Percentiles rank a stretch among this genome's conserved stretches.
Evolutionary conservation across 1,139 yeast species (phyloP).

Genomic region (Blastobotrys indianensis): DNA sequence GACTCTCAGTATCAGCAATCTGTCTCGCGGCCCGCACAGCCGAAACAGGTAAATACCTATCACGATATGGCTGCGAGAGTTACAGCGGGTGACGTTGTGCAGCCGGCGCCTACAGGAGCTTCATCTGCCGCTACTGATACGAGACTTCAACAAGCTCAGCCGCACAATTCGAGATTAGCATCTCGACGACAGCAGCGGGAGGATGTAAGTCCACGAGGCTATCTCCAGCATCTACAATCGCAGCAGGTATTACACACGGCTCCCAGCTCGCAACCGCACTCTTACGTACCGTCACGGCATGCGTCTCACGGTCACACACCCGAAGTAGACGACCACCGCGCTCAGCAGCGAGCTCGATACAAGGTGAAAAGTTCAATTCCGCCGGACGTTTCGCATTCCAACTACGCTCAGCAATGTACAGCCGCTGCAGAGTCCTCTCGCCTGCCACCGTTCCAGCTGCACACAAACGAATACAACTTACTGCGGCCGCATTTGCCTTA

Average conservation of each 20-base stretch:
- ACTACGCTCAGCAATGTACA: slow-evolving; percentile 38
- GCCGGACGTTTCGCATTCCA: slow-evolving; percentile 32
- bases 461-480: slow-evolving; percentile 34
- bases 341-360: slow-evolving; percentile 28
- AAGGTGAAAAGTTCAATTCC: slow-evolving; percentile 39
- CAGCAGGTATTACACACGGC: background rate
- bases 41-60: background rate
- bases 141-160: slow-evolving; percentile 18
- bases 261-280: background rate
- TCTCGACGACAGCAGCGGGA: slow-evolving; percentile 12
- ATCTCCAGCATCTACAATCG: background rate
- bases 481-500: slow-evolving; percentile 33
- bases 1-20: background rate
- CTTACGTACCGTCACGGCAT: slow-evolving; percentile 12
- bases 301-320: slow-evolving; percentile 16
- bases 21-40: background rate
- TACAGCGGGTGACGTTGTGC: slow-evolving; percentile 3
- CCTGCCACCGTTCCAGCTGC: slow-evolving; percentile 35
- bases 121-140: slow-evolving; percentile 11
- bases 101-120: slow-evolving; percentile 7
- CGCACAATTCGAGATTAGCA: slow-evolving; percentile 15
- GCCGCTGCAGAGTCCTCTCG: slow-evolving; percentile 40
- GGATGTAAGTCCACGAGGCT: slow-evolving; percentile 3
- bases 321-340: slow-evolving; percentile 17
- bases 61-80: slow-evolving; percentile 9